Base-by-base conservation (phyloP, 2,329 filamentous ascomycete species). In the Cercospora sp. region DNA sequence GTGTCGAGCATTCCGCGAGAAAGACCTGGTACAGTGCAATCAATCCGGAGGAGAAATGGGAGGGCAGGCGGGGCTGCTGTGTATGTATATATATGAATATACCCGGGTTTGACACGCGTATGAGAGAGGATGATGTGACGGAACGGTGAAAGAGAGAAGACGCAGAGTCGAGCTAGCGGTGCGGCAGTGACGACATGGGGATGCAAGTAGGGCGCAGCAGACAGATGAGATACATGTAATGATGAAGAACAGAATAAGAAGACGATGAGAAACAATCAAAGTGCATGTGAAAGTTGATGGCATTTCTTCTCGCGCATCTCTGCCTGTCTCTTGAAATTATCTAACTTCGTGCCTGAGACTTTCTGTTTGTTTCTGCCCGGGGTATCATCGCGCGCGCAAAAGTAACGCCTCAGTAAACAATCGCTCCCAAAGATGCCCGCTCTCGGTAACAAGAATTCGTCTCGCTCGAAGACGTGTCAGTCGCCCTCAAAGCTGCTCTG, bases 191-290 rank as follows among this genome's bases (percentile, higher is more conserved):
- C 21, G 45, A 24, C 13, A 51, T 21, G 18, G 45, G 21, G 21
- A 51, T 24, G 45, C 21, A 51, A 51, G 45, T 51, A 24, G 45
- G 21, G 45, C 45, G 45, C 45, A 51, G 45, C 45, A 51, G 45
- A 51, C 45, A 24, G 45, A 51, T 51, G 45, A 51, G 45, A 51
- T 51, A 51, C 45, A 51, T 51, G 45, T 51, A 51, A 51, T 51
- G 45, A 51, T 24, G 45, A 51, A 51, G 45, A 9, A 24, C 18
- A 51, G 45, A 26, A 13, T 13, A 51, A 13, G 21, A 51, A 51
- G 21, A 51, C 18, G 45, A 51, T 3, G 45, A 51, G 45, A 51
- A 26, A 51, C 45, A 51, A 13, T 26, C 21, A 51, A 24, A 2
- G 37, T 43, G 37, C 16, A 43, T 43, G 37, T 8, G 37, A 43